Evolutionary conservation across 768 basidiomycete species (phyloP).

Genomic region (Steccherinum ochraceum): DNA sequence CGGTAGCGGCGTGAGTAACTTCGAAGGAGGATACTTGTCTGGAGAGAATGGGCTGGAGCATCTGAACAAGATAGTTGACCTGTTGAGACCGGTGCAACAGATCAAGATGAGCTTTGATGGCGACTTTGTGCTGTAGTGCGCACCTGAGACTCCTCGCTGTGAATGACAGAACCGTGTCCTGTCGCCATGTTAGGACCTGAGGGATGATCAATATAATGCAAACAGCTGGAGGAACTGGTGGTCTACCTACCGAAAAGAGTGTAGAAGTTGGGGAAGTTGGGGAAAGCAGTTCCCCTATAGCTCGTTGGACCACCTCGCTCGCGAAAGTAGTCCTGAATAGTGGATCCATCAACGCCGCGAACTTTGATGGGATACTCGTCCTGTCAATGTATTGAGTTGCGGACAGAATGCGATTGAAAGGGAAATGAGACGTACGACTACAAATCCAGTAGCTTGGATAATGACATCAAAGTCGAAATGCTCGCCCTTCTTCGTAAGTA

Average conservation of each 20-base stretch:
- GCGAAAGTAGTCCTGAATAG: constrained; percentile 23
- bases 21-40: constrained; percentile 16
- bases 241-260: constrained; percentile 11
- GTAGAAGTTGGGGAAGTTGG: constrained; percentile 32
- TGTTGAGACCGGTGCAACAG: no score
- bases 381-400: neutral
- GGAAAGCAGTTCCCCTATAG: constrained; percentile 27
- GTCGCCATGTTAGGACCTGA: constrained; percentile 17
- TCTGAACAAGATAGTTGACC: constrained; percentile 12
- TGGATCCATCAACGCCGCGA: constrained; percentile 17
- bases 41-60: constrained; percentile 10
- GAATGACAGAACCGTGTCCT: constrained; percentile 17
- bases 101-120: neutral
- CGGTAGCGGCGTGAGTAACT: constrained; percentile 10
- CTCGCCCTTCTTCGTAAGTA: constrained; percentile 21
- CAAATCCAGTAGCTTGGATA: constrained; percentile 28
- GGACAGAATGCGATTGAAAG: neutral
- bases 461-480: constrained; percentile 27
- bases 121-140: neutral
- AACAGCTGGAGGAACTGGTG: neutral
- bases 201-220: neutral
- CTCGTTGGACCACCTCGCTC: constrained; percentile 26
- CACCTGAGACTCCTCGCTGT: constrained; percentile 16
- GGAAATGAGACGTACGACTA: constrained; percentile 14
- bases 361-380: constrained; percentile 9